Conservation (phyloP, 768 basidiomycete genomes). For the button mushroom (Agaricus bisporus) region DNA sequence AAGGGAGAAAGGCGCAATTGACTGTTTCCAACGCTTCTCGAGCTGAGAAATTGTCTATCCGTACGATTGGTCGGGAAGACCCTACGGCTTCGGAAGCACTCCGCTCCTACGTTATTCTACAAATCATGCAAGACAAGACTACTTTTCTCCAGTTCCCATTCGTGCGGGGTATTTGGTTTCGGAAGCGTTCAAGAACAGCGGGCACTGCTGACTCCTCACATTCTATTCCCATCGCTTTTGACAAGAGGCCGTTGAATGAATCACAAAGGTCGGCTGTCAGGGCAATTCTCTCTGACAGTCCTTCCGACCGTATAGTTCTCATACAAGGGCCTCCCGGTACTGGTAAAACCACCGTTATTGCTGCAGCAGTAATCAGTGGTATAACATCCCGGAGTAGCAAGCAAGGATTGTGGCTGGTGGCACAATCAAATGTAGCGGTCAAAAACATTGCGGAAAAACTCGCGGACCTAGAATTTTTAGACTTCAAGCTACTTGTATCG, state of each 20-base stretch:
- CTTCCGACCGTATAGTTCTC: constrained; percentile 23
- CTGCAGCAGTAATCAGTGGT: constrained; percentile 36
- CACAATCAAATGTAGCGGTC: constrained; percentile 75
- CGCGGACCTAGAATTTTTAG: constrained; percentile 31
- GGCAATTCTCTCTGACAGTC: constrained; percentile 26
- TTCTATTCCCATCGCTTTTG: constrained; percentile 3
- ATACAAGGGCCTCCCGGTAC: constrained; percentile 60
- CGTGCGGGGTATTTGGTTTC: constrained; percentile 29
- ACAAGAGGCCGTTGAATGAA: constrained; percentile 22
- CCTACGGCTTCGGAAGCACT: constrained; percentile 41
- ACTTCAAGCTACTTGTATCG: constrained; percentile 62
- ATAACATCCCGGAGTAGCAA: constrained; percentile 19
- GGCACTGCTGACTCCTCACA: background rate
- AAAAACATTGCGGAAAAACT: constrained; percentile 79
- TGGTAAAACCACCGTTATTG: constrained; percentile 61
- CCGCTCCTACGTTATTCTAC: constrained; percentile 21
- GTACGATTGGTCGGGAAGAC: constrained; percentile 39
- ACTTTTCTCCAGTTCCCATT: constrained; percentile 27
- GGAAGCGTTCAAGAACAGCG: background rate
- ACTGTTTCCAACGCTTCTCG: constrained; percentile 18
- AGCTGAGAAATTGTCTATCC: constrained; percentile 29
- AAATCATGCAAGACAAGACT: constrained; percentile 19
- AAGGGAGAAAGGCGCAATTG: constrained; percentile 35
- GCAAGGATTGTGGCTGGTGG: constrained; percentile 54
- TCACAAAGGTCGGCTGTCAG: constrained; percentile 30